Conservation (phyloP, 768 basidiomycete genomes). For the Galerina sulciceps region DNA sequence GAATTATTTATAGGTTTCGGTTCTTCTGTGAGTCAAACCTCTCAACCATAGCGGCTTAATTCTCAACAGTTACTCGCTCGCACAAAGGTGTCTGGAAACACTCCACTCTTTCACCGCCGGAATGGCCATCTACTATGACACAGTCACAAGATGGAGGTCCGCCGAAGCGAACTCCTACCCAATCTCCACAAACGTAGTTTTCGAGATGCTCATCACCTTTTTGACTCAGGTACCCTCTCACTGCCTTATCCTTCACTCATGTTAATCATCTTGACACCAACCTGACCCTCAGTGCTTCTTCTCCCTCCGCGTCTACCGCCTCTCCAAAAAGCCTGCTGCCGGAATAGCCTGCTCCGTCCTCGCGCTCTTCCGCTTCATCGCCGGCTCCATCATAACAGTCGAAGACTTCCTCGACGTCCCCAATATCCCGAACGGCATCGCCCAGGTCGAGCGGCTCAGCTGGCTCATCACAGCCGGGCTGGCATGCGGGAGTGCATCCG, state of each 20-base stretch:
- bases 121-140: slow-evolving; percentile 18
- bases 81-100: slow-evolving; percentile 13
- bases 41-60: no score
- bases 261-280: not conserved
- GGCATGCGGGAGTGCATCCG: not conserved
- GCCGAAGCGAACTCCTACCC: slow-evolving; percentile 20
- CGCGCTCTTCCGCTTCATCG: slow-evolving; percentile 8
- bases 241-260: not conserved
- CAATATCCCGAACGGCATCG: slow-evolving; percentile 12
- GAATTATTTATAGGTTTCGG: not conserved
- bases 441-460: slow-evolving; percentile 4
- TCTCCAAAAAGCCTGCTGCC: not conserved
- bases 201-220: slow-evolving; percentile 18
- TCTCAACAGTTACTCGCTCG: no score
- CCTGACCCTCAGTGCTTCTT: slow-evolving; percentile 12
- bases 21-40: not conserved
- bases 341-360: slow-evolving; percentile 5
- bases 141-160: slow-evolving; percentile 12
- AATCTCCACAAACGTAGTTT: slow-evolving; percentile 6
- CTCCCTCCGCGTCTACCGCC: slow-evolving; percentile 12
- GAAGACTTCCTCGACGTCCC: slow-evolving; percentile 14
- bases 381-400: slow-evolving; percentile 3
- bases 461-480: slow-evolving; percentile 15
- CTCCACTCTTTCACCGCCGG: slow-evolving; percentile 16
- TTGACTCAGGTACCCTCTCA: slow-evolving; percentile 9